A percentile compares a stretch with the other conserved stretches of the same genome.
phyloP scores from a whole-genome alignment of 805 yeast genomes.

The Candida rishiriensis region DNA sequence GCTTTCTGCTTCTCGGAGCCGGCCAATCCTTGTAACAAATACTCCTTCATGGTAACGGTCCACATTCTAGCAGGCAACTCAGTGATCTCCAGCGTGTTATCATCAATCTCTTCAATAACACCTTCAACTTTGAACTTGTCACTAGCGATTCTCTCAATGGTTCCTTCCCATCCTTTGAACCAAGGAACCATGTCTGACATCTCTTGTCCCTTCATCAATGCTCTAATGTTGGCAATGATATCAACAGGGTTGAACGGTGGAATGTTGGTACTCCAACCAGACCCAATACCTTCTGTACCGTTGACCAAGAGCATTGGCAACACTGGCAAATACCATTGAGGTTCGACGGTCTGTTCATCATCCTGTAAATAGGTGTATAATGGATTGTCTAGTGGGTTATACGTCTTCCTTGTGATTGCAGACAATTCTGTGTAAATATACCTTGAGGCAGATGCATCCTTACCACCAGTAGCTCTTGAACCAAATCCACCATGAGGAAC shows the following conservation, averaged over 20 bases:
- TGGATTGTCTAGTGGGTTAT: slow-evolving; percentile 76
- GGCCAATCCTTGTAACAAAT: slow-evolving; percentile 62
- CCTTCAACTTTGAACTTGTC: slow-evolving; percentile 79
- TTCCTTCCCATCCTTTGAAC: slow-evolving; percentile 95
- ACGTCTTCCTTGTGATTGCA: slow-evolving; percentile 68
- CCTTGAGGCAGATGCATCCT: slow-evolving; percentile 97
- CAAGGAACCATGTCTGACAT: slow-evolving; percentile 79
- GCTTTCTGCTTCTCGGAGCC: slow-evolving; percentile 71
- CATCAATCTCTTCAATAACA: slow-evolving; percentile 73
- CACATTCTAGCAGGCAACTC: slow-evolving; percentile 91
- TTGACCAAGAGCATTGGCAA: slow-evolving; percentile 92
- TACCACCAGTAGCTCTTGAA: slow-evolving; percentile 94
- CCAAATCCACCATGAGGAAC: slow-evolving; percentile 96
- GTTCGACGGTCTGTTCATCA: slow-evolving; percentile 92
- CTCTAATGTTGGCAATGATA: slow-evolving; percentile 67
- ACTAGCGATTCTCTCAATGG: slow-evolving; percentile 55
- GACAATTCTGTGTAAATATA: slow-evolving; percentile 86
- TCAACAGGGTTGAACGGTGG: slow-evolving; percentile 89
- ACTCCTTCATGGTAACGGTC: slow-evolving; percentile 90
- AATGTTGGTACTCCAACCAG: slow-evolving; percentile 95
- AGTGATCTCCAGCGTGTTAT: slow-evolving; percentile 77
- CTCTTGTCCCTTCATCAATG: slow-evolving; percentile 69
- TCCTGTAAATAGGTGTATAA: slow-evolving; percentile 78
- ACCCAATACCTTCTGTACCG: slow-evolving; percentile 97
- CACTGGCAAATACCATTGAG: slow-evolving; percentile 93